Base-by-base conservation (phyloP, 768 basidiomycete genomes). In the Podaxis carcinomalis region DNA sequence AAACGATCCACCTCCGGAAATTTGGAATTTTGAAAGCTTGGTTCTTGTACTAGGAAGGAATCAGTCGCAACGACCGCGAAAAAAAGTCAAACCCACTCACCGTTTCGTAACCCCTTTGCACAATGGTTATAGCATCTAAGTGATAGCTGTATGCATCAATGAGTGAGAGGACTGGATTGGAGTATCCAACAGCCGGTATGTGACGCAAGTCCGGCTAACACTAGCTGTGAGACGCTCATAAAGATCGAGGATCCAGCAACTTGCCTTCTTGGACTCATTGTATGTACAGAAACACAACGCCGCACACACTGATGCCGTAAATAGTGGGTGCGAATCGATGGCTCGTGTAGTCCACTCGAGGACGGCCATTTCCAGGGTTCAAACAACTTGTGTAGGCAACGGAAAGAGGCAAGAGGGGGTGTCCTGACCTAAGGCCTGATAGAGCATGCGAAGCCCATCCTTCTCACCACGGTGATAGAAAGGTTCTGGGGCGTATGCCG, bases 1-100 rank as follows among this genome's bases (percentile, higher is more conserved):
- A 68, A 13, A 83, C 74, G 2, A 77, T 61, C 83, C 83, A 85
- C 52, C 74, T 69, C 50, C 78, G 72, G 42, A 79, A 67, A 54
- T 69, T 70, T 0, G 81, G 72, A 5, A 83, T 72, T 67, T 77
- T 79, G 71, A 83, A 84, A 1, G 68, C 65, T 39, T 61, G 61
- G 36, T 68, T 64, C 28, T 67, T 68, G 51, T 67, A 72, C 73
- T 71, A 32, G 35, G 5, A 23, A 16, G 23, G 39, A 11, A 51
- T 37, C 14, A 13, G 14, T 1, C 37, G 13, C n/a, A 19, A 57
- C 32, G 27, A 19, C 14, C 21, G 23, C 9, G 13, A 27, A 49
- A 16, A 16, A 7, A 23, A n/a, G n/a, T 10, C 19, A 21, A 5
- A 14, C 3, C 10, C 16, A 4, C 66, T 25, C 49, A 73, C 75